Evolutionary conservation across 202 grass and related monocot genomes (phyloP).

Genomic region (Tripidium arundinaceum): DNA sequence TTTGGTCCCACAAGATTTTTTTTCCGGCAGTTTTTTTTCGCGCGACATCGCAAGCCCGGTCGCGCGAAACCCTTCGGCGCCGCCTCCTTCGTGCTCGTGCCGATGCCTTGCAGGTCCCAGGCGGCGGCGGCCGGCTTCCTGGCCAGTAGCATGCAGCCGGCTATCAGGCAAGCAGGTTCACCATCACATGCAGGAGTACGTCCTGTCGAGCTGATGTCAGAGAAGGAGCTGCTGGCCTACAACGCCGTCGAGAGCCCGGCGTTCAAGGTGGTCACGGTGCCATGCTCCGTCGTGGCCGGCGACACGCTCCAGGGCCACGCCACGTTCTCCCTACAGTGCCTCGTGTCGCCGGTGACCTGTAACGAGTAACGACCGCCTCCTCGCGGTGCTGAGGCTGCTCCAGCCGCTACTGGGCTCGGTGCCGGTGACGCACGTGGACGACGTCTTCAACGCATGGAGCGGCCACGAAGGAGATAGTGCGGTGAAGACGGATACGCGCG

Average conservation of each 20-base stretch:
- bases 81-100: no score
- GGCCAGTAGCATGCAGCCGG: no score
- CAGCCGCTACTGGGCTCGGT: slow-evolving; percentile 45
- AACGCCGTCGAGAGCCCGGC: neutral
- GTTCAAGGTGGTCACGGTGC: slow-evolving; percentile 52
- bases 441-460: slow-evolving; percentile 53
- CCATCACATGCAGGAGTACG: slow-evolving; percentile 41
- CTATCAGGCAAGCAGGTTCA: no score
- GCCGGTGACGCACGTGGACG: slow-evolving; percentile 49
- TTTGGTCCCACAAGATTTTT: no score
- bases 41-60: no score
- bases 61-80: no score
- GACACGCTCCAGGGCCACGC: slow-evolving; percentile 16
- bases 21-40: no score
- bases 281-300: slow-evolving; percentile 36
- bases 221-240: slow-evolving; percentile 40
- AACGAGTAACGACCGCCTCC: neutral
- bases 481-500: no score
- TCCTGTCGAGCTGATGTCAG: slow-evolving; percentile 25
- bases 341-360: slow-evolving; percentile 33
- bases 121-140: no score
- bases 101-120: no score
- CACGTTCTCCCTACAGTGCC: neutral
- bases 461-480: no score
- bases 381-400: neutral